phyloP scores from a whole-genome alignment of 176 grass and related monocot species.

The Lolium multiflorum region DNA sequence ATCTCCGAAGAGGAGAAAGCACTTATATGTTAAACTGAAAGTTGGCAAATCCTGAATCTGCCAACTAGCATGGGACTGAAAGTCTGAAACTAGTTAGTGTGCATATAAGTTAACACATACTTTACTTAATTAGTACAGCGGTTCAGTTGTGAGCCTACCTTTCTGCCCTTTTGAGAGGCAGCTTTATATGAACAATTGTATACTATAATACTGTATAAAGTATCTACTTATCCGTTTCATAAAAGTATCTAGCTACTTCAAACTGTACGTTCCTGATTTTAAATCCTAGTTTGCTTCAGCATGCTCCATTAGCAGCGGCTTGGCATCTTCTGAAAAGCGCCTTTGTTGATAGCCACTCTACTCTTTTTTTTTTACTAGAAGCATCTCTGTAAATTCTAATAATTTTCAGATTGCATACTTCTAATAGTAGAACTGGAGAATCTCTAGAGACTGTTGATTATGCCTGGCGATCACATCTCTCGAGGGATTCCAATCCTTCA shows the following conservation, averaged over 20 bases:
- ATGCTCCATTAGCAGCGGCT: background rate
- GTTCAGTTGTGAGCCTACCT: background rate
- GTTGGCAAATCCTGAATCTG: conserved; percentile 38
- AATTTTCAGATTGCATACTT: background rate
- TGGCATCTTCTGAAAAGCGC: conserved; percentile 32
- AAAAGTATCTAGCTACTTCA: background rate
- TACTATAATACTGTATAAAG: background rate
- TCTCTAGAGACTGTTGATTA: background rate
- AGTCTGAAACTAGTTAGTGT: conserved; percentile 22
- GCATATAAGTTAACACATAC: background rate
- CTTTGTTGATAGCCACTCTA: background rate
- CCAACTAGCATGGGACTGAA: conserved; percentile 22
- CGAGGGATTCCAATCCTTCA: conserved; percentile 15
- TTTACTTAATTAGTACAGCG: background rate
- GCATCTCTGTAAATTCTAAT: background rate
- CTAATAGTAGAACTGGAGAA: background rate
- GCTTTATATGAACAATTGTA: conserved; percentile 16
- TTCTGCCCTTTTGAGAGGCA: conserved; percentile 22
- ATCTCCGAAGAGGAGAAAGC: background rate
- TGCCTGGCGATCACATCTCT: background rate
- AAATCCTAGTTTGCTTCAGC: background rate
- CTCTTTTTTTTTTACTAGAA: background rate
- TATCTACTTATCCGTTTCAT: background rate
- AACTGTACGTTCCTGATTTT: background rate
- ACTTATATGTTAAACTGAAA: background rate